phyloP scores from a whole-genome alignment of 768 basidiomycete species.

The Termitomyces bulborhizus region DNA sequence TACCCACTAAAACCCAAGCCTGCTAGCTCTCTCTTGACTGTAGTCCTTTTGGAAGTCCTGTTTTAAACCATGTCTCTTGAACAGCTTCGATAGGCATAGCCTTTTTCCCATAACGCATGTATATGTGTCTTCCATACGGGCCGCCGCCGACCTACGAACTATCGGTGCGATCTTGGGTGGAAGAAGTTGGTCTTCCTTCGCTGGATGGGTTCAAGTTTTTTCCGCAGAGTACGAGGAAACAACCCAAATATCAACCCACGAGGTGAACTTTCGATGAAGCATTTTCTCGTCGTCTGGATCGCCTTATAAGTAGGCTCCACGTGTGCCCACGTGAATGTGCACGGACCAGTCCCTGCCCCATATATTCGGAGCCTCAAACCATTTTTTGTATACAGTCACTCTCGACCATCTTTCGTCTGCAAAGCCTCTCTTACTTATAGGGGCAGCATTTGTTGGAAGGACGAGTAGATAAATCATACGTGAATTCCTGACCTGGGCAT shows the following conservation, averaged over 20 bases:
- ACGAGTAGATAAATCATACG: conserved; percentile 40
- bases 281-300: background rate
- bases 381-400: conserved; percentile 13
- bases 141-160: conserved; percentile 41
- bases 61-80: no score
- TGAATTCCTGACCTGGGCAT: conserved; percentile 60
- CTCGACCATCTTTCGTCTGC: conserved; percentile 9
- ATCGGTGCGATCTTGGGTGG: conserved; percentile 66
- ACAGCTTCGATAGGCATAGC: no score
- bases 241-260: conserved; percentile 69
- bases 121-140: conserved; percentile 60
- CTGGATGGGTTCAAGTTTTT: conserved; percentile 48
- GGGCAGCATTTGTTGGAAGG: conserved; percentile 16
- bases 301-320: background rate
- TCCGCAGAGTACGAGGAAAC: conserved; percentile 27
- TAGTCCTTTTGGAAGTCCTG: no score
- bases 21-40: no score
- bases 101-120: no score
- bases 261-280: conserved; percentile 66
- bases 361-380: conserved; percentile 17
- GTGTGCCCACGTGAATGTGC: conserved; percentile 23
- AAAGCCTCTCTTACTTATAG: conserved; percentile 10
- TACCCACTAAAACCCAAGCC: no score
- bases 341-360: conserved; percentile 39
- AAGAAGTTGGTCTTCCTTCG: conserved; percentile 54